Evolutionary conservation across 768 basidiomycete genomes (phyloP), one percentile per base, ranked within the genome.

Genomic region (Termitomyces heimii): DNA sequence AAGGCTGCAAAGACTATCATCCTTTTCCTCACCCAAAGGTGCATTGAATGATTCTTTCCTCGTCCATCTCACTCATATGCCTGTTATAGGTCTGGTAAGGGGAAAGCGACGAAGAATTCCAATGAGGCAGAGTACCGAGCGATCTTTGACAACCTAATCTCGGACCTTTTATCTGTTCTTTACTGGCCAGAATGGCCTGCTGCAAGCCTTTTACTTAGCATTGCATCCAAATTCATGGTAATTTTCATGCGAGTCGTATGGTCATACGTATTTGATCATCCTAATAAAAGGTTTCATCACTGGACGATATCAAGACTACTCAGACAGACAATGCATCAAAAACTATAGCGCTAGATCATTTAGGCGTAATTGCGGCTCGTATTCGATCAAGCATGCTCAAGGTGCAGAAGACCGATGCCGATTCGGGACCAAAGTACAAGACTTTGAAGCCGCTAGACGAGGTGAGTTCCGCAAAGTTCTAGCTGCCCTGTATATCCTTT

Each of bases 131-230:
- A 98, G 67, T 98, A 98, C 68, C 85, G 94, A 49, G 78, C 86
- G 0, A 93, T 98, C 39, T 89, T 98, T 58, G 96, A 98, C 66
- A 90, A 90, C 63, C 75, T 98, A 12, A 84, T 98, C 42, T 84
- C 85, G 2, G 97, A 99, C 66, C 76, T 97, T 24, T 78, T 98
- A 24, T 81, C 82, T 9, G 94, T 97, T 20, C 75, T 98, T 6
- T 94, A 89, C 68, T 92, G 92, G 84, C 95, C 97, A 0, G 97
- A 99, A 71, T 99, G 96, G 94, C 97, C 97, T 6, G 95, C 92
- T 10, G 92, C 97, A 2, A 81, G 85, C 43, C 71, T 97, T 18
- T 76, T 97, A 39, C 73, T 98, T 37, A 83, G 80, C 44, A 87
- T 97, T 47, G 83, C 87, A 7, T 89, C 86, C 61, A 89, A 86